Base-by-base conservation (phyloP, 495 filamentous ascomycete species). In the Elasticomyces elasticus region DNA sequence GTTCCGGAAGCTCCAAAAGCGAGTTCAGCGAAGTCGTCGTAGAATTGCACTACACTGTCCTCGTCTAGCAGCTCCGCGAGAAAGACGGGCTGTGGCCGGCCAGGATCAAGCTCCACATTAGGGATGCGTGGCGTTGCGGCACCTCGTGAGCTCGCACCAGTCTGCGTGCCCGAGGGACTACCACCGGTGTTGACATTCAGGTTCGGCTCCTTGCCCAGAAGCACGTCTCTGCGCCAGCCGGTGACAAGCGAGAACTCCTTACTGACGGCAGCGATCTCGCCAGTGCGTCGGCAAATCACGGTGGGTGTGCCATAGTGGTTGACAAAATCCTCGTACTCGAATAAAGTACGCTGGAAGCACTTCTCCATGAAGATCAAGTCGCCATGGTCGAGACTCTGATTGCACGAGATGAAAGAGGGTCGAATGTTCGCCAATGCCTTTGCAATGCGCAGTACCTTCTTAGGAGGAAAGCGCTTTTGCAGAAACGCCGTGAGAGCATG, bases 331-430 rank as follows among this genome's bases (percentile, higher is more conserved):
- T 97, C 87, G 60, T 94, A 92, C 63, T 94, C 89, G 66, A 83
- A 87, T 12, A 98, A 75, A 1, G 86, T 89, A 35, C 92, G 85
- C 66, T 98, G 92, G 64, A 97, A 87, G 64, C 86, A 90, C 67
- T 94, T 90, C 68, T 98, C 92, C 87, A 92, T 94, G 70, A 96
- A 95, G 22, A 98, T 82, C 19, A 97, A 77, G 65, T 98, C 92
- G 62, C 90, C 80, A 25, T 80, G 74, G 52, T 87, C 89, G 31
- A 97, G 72, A 2, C 83, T 87, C 56, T 83, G 84, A 22, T 85
- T 90, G 51, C 84, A 92, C 3, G 87, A 80, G 58, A 97, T 90
- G 69, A 98, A 91, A 6, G 88, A 87, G 5, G 92, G 92, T 19
- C 92, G 85, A 58, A 95, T 94, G 38, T 83, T 85, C 9, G 88